A percentile compares a stretch with the other conserved stretches of the same genome.
Evolutionary conservation across 2,329 filamentous ascomycete species (phyloP).

Genomic region (Didymella keratinophila): DNA sequence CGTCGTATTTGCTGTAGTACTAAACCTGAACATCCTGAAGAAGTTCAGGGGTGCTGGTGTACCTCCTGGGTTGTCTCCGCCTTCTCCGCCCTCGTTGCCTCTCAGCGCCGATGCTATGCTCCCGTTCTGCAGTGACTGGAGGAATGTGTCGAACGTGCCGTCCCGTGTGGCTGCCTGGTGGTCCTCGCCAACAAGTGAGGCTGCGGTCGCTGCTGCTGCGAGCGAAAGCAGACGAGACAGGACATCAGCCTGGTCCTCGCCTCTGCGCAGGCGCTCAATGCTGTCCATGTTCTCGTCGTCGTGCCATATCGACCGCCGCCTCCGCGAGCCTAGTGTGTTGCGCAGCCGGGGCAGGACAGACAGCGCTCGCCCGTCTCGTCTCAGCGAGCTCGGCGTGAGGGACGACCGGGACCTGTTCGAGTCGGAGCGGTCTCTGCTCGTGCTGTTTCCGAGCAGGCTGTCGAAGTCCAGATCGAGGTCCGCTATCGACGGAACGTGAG

Average conservation of each 20-base stretch:
- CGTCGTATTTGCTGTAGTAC: constrained; percentile 58
- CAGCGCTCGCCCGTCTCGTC: constrained; percentile 45
- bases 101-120: constrained; percentile 65
- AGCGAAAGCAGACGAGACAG: constrained; percentile 68
- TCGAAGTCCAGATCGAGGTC: constrained; percentile 52
- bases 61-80: constrained; percentile 45
- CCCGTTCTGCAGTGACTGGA: constrained; percentile 68
- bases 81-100: constrained; percentile 52
- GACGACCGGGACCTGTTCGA: constrained; percentile 30
- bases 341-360: constrained; percentile 51
- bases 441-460: constrained; percentile 32
- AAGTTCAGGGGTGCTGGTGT: constrained; percentile 68
- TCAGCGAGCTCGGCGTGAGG: constrained; percentile 29
- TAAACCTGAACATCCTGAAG: constrained; percentile 73
- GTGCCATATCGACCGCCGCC: constrained; percentile 59
- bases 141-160: constrained; percentile 69
- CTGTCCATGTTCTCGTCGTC: constrained; percentile 39
- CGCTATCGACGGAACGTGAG: constrained; percentile 41
- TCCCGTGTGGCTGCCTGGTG: constrained; percentile 65
- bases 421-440: constrained; percentile 29
- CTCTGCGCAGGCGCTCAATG: constrained; percentile 53
- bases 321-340: constrained; percentile 56
- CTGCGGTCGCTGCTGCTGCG: constrained; percentile 69
- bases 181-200: constrained; percentile 69
- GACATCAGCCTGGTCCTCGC: constrained; percentile 69